Base-by-base conservation (phyloP, 352 stramenopile genomes). In the Phytophthora brassicae region DNA sequence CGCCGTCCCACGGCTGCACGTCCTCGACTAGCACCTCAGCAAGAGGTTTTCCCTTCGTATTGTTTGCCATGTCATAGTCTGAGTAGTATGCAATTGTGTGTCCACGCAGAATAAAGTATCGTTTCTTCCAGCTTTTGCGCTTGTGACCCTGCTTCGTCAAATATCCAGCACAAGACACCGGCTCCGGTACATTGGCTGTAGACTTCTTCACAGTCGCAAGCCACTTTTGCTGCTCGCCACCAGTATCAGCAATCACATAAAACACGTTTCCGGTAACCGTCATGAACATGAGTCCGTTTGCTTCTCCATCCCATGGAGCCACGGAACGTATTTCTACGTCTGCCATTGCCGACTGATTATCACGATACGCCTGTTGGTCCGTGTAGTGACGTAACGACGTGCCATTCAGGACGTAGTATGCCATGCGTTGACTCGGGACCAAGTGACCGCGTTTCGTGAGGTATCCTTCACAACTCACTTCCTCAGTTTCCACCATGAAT, bases 81-180 rank as follows among this genome's bases (percentile, higher is more conserved):
- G 84, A 81, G 54, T 85, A 96, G 59, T 96, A 96, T 33, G 84
- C 72, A 38, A 96, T 79, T 6, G 75, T 62, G 42, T 72, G 81
- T 26, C 88, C 88, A 26, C 88, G 88, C 31, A 96, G 56, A 50
- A 95, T 90, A 48, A 96, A 96, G 60, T 95, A 96, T 0, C 88
- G 84, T 57, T 95, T 96, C 64, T 95, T 96, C 88, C 88, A 96
- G 61, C 86, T 96, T 68, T 96, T 96, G 1, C 88, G 84, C 64
- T 95, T 96, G 67, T 96, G 88, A 22, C 88, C 88, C 72, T 96
- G 88, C 61, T 96, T 96, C 22, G 86, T 95, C 19, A 96, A 63
- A 66, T 94, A 96, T 31, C 88, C 88, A 7, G 85, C 86, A 60
- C 87, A 95, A 5, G 81, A 70, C 7, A 95, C 82, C 0, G 87